Base-by-base conservation (phyloP, 352 stramenopile genomes). In the Globisporangium echinulatum region DNA sequence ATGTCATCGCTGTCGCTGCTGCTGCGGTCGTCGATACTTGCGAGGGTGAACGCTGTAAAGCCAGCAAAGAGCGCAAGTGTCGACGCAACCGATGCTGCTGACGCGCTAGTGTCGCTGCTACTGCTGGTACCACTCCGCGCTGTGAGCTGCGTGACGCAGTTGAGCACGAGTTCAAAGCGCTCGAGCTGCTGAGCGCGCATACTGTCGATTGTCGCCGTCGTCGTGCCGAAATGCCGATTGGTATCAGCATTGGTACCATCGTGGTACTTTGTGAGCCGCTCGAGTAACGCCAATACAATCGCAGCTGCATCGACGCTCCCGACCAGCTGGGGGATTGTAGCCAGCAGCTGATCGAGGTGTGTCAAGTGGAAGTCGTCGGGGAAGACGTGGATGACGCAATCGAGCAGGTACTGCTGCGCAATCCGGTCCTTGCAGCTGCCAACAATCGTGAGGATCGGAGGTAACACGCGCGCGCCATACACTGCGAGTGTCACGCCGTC, bases 341-440 rank as follows among this genome's bases (percentile, higher is more conserved):
- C 64, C 9, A 99, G 71, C 36, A 99, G 82, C 47, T 80, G 73
- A 2, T 90, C 81, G 33, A 99, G 77, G n/a, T 96, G 99, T 46
- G 93, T 80, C 25, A 99, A 70, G 59, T 99, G 97, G 79, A 97
- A 99, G 51, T 99, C 96, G 68, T 98, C 92, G 0, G 97, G 97
- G 62, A 99, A 99, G 13, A 92, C 85, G 49, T 99, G 96, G 56
- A 99, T 97, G 58, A 99, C 86, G 69, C 96, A 99, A 71, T 99
- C 97, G 75, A 99, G 89, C 33, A 99, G 66, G 63, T 99, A 99
- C n/a, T 97, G 83, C 73, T 99, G 97, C 2, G 96, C 92, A 49
- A 99, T 92, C 6, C 82, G 81, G 82, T 99, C 97, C 54, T 96
- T 95, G 71, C 92, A 99, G 38, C 78, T 86, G 19, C 97, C 74